Base-by-base conservation (phyloP, 1,284 basidiomycete species). In the Tilletiaria anomala region DNA sequence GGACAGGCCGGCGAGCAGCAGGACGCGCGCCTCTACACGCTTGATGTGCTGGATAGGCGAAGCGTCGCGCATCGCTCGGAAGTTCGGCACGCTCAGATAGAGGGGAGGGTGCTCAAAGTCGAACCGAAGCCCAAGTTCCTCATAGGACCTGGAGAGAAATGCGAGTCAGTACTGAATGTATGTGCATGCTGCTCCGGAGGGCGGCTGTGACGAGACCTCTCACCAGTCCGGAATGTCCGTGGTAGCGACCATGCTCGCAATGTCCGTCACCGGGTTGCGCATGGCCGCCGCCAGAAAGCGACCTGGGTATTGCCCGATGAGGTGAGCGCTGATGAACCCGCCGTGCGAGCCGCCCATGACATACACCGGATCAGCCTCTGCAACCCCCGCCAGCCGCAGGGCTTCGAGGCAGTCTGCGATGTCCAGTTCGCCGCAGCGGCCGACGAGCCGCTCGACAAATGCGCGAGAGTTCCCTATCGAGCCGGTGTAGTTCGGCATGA, bases 211-310 rank as follows among this genome's bases (percentile, higher is more conserved):
- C n/a, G n/a, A n/a, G n/a, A n/a, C n/a, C n/a, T n/a, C 55, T 38
- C 37, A 74, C 80, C 80, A 83, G 53, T 83, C 81, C 2, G 78
- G 75, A 32, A 83, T 82, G 51, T 83, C 81, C 0, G 73, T 75
- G 35, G 70, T 70, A 1, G 73, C 67, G 15, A 47, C 44, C 17
- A 76, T 67, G 32, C 77, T 74, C 5, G 76, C 76, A 4, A 46
- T 38, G 8, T 76, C 75, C 36, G 76, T 77, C 43, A 83, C 81
- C 0, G 82, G 81, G 54, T 83, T 83, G 34, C 78, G 73, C 39
- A 81, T 53, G 26, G 75, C 72, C 0, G 75, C 75, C 0, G 78
- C 79, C 6, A 71, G 73, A 66, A 79, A 82, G 18, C 73, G 58
- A 22, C 73, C 71, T 0, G 79, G 78, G 52, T 73, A 74, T 47